These are phyloP conservation scores for Taphrina betulina DNA, from an alignment of 1,139 yeast species.

Conservation along the genomic window DNA sequence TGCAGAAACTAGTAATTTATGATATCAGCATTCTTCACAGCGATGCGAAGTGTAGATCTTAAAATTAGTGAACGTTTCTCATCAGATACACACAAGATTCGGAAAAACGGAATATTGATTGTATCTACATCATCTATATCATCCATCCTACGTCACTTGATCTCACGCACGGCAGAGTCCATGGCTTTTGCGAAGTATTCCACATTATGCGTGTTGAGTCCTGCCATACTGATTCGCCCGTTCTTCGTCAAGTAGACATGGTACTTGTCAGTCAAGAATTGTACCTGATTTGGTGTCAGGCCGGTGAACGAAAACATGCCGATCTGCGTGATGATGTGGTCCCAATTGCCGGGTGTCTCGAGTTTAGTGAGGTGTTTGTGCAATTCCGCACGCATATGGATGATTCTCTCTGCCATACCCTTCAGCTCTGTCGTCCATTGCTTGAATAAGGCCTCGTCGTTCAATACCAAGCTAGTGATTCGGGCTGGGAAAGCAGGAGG, in stretches of 20 bases:
- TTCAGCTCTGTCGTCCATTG: slow-evolving; percentile 80
- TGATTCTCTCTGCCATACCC: slow-evolving; percentile 74
- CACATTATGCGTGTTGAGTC: slow-evolving; percentile 77
- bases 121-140: too few species aligned
- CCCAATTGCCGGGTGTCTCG: slow-evolving; percentile 70
- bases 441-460: slow-evolving; percentile 58
- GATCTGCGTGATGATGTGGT: slow-evolving; percentile 79
- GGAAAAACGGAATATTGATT: too few species aligned
- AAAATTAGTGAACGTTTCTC: too few species aligned
- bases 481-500: slow-evolving; percentile 95
- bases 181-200: slow-evolving; percentile 75
- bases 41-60: too few species aligned
- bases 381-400: slow-evolving; percentile 60
- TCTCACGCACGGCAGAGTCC: slow-evolving; percentile 61
- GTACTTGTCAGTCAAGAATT: slow-evolving; percentile 69
- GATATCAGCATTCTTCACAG: too few species aligned
- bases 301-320: slow-evolving; percentile 99
- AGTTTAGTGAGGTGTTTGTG: slow-evolving; percentile 54
- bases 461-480: slow-evolving; percentile 73
- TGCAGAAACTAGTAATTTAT: too few species aligned
- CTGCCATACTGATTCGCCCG: slow-evolving; percentile 92
- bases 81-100: too few species aligned
- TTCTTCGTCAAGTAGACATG: slow-evolving; percentile 60
- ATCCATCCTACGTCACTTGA: too few species aligned
- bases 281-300: slow-evolving; percentile 72